Conservation (phyloP, 352 stramenopile genomes). For the Aphanomyces euteiches region DNA sequence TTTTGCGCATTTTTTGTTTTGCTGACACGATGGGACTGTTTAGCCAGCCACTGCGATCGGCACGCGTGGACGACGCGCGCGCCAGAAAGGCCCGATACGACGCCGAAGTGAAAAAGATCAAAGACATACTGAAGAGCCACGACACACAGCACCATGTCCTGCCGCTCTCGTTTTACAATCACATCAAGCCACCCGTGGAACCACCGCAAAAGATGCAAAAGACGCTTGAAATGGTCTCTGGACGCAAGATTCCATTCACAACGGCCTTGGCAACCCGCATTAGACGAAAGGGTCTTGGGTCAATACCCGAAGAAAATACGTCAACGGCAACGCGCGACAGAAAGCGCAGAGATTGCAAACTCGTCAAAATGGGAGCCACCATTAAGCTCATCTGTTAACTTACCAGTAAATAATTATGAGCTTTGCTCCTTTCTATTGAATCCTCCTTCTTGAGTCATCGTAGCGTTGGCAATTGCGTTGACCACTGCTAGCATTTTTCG, state of each 20-base stretch:
- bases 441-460: too few species aligned
- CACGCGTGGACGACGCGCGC: too few species aligned
- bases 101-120: background rate
- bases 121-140: conserved; percentile 13
- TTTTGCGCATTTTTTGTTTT: too few species aligned
- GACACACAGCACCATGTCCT: conserved; percentile 3
- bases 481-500: too few species aligned
- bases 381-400: background rate
- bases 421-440: too few species aligned
- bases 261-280: background rate
- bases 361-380: background rate
- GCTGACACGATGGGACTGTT: too few species aligned
- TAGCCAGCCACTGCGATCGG: too few species aligned
- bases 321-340: background rate
- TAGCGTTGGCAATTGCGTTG: too few species aligned
- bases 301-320: background rate
- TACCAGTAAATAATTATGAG: too few species aligned
- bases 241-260: conserved; percentile 2
- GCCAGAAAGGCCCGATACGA: background rate
- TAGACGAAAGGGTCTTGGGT: background rate
- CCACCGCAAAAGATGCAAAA: background rate
- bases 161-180: background rate
- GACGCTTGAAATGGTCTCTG: conserved; percentile 3
- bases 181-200: conserved; percentile 3
- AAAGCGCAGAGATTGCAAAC: background rate